Evolutionary conservation across 768 basidiomycete genomes (phyloP), one percentile per base, ranked within the genome.

Genomic region (Termitomyces sp.): DNA sequence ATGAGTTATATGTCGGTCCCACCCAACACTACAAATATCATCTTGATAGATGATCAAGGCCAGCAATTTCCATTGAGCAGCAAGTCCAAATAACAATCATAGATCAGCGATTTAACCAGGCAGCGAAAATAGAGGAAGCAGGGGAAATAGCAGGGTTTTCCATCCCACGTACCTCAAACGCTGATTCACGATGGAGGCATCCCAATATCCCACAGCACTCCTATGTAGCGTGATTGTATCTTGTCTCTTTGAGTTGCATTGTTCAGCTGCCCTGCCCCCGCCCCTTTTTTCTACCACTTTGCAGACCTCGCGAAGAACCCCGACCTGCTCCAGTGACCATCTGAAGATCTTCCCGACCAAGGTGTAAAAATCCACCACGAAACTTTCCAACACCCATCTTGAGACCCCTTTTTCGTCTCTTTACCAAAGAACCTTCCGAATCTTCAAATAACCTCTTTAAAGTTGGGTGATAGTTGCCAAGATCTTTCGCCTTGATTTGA

Each of bases 391-490:
- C 79, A 7, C 91, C 91, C 85, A 91, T 85, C 56, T 76, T 75
- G 39, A 94, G 68, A 11, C 91, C 92, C 61, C 82, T 77, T 41
- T 80, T 75, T 57, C 89, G 74, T 57, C 78, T 85, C 58, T 71
- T 74, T 41, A 63, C 70, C n/a, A 63, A 54, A 44, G 61, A 48
- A 7, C 53, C 57, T 18, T 69, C 63, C 18, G 67, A 63, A 18
- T 62, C 56, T 51, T 80, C 80, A 62, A 85, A 90, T 7, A 86
- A 58, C 55, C 79, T 83, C 67, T 91, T 94, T 52, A 93, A 71
- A 4, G 78, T 74, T 36, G 88, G 90, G 61, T 94, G 90, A 65
- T 92, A 94, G 66, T 91, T 93, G 16, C 91, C 91, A 57, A 89
- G 58, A 58, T 88, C 80, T 70, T 92, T 94, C 5, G 90, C 89